Conservation (phyloP, 1,284 basidiomycete species). For the Quambalaria eucalypti region DNA sequence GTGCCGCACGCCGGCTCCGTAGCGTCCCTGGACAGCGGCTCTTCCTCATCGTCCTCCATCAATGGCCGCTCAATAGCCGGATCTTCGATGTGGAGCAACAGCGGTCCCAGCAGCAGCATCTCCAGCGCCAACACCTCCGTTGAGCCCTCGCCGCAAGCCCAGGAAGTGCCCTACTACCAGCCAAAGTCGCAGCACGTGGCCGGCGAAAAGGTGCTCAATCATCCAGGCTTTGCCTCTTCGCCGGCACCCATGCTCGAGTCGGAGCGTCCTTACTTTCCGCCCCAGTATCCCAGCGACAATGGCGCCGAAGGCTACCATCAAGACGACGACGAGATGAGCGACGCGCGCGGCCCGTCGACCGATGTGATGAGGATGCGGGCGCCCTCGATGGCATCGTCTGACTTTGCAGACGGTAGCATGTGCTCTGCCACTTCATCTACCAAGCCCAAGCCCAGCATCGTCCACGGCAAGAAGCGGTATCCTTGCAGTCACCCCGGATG, state of each 20-base stretch:
- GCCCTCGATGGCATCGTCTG: neutral
- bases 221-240: neutral
- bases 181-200: neutral
- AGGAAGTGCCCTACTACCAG: neutral
- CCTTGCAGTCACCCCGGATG: slow-evolving; percentile 56
- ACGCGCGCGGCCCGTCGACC: neutral
- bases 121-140: neutral
- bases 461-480: slow-evolving; percentile 50
- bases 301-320: neutral
- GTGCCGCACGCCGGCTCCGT: neutral
- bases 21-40: neutral
- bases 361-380: neutral
- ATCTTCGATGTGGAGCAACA: no score
- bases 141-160: neutral
- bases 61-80: no score
- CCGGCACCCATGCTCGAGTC: neutral
- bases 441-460: neutral
- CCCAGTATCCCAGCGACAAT: neutral
- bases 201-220: neutral
- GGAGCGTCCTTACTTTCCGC: neutral
- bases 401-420: neutral
- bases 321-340: neutral
- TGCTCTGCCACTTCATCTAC: neutral
- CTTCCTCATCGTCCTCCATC: neutral
- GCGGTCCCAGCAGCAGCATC: neutral